A percentile compares a stretch with the other conserved stretches of the same genome.
These are phyloP conservation scores for Smallanthus sonchifolius DNA, from an alignment of 129 eudicot species.

Conservation along the genomic window DNA sequence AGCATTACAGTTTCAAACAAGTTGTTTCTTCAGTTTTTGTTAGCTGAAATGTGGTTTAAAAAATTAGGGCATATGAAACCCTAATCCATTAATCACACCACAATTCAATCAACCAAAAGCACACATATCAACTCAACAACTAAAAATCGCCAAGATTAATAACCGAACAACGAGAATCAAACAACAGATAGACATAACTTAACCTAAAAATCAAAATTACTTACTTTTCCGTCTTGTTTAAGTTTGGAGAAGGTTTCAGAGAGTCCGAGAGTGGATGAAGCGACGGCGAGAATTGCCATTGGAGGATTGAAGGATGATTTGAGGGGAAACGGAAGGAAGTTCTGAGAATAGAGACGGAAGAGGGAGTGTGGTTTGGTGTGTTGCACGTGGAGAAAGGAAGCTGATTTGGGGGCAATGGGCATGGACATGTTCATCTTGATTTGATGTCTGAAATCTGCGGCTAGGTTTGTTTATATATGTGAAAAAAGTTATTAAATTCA, in stretches of 20 bases:
- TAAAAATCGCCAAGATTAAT: neutral
- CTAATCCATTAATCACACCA: neutral
- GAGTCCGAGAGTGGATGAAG: constrained; percentile 46
- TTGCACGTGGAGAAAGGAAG: constrained; percentile 29
- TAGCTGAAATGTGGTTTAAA: too few relatives aligned
- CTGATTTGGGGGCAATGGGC: constrained; percentile 43
- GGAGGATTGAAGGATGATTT: constrained; percentile 25
- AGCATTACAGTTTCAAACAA: neutral
- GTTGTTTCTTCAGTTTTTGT: neutral
- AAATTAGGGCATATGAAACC: neutral
- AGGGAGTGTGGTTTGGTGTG: constrained; percentile 16
- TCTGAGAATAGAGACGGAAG: constrained; percentile 9
- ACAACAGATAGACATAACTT: neutral
- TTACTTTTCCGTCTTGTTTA: constrained; percentile 68
- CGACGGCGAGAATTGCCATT: constrained; percentile 56
- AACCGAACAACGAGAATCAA: neutral
- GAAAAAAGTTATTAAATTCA: too few relatives aligned
- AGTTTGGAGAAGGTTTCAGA: constrained; percentile 74
- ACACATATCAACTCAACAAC: neutral
- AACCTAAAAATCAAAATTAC: neutral
- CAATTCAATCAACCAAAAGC: neutral
- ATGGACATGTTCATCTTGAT: constrained; percentile 2
- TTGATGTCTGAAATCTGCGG: neutral
- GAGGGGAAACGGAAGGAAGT: constrained; percentile 2
- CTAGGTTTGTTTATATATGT: neutral